These are phyloP conservation scores for Monosporozyma yasuniensis DNA, from an alignment of 805 yeast species.

Conservation along the genomic window DNA sequence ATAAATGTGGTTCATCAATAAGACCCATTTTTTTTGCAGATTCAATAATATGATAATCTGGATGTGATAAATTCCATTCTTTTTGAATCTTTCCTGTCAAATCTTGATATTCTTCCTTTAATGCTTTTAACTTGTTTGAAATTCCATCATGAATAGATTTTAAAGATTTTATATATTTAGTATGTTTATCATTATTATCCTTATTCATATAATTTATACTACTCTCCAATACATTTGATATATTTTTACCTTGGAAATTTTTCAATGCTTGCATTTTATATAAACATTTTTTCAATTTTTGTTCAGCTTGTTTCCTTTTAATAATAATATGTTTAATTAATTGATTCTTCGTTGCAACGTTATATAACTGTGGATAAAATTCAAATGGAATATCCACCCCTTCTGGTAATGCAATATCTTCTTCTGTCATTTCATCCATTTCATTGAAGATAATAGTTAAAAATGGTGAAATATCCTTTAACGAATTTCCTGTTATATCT, in stretches of 20 bases:
- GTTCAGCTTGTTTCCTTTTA: conserved; percentile 17
- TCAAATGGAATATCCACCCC: conserved; percentile 28
- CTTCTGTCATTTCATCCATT: conserved; percentile 21
- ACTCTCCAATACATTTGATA: conserved; percentile 21
- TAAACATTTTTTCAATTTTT: conserved; percentile 12
- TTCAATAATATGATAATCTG: conserved; percentile 19
- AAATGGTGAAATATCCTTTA: conserved; percentile 21
- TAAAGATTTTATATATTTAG: background rate
- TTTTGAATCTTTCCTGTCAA: conserved; percentile 18
- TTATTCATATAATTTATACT: conserved; percentile 19
- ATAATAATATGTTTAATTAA: conserved; percentile 19
- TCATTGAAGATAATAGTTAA: conserved; percentile 28
- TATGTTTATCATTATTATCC: conserved; percentile 1
- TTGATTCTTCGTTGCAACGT: conserved; percentile 20
- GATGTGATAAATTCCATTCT: conserved; percentile 25
- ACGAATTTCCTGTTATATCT: conserved; percentile 16
- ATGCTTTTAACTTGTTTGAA: background rate
- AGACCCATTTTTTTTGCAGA: conserved; percentile 19
- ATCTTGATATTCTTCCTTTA: conserved; percentile 23
- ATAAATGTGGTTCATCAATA: conserved; percentile 22
- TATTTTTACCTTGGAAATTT: conserved; percentile 27
- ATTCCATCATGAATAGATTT: conserved; percentile 7
- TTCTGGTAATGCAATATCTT: conserved; percentile 4
- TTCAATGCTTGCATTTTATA: conserved; percentile 20
- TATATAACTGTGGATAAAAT: conserved; percentile 29